Evolutionary conservation across 129 eudicot genomes (phyloP).

Genomic region (Pseudognaphalium luteoalbum): DNA sequence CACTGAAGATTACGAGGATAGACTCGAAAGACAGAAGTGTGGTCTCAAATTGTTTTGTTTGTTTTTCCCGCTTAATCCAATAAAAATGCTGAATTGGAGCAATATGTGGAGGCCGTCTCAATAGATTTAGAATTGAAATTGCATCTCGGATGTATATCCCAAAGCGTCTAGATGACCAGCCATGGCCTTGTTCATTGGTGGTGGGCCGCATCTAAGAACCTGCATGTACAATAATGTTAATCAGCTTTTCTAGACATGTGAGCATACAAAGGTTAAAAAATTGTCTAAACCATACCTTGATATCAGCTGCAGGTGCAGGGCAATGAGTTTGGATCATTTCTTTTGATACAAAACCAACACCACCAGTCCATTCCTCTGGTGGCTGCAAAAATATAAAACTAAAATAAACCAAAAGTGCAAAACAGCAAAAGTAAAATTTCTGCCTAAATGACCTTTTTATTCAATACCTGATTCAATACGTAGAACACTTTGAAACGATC

Average conservation of each 20-base stretch:
- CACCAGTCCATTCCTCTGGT: constrained; percentile 87
- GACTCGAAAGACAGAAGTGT: constrained; percentile 16
- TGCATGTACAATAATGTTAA: constrained; percentile 30
- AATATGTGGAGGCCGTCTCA: constrained; percentile 14
- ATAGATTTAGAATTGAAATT: constrained; percentile 72
- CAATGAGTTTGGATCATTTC: constrained; percentile 88
- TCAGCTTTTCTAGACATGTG: neutral
- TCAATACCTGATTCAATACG: constrained; percentile 76
- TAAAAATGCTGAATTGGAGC: constrained; percentile 17
- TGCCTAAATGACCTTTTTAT: constrained; percentile 4
- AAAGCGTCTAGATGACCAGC: constrained; percentile 92
- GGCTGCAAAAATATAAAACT: constrained; percentile 48
- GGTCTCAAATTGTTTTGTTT: constrained; percentile 22
- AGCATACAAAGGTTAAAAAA: neutral
- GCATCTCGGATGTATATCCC: constrained; percentile 84
- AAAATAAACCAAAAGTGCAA: neutral
- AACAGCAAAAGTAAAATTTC: neutral
- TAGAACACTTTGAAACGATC: constrained; percentile 66
- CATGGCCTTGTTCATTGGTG: constrained; percentile 99
- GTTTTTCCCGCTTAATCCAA: constrained; percentile 13
- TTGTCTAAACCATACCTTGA: constrained; percentile 40
- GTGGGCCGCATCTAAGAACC: constrained; percentile 96
- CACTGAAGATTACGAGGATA: neutral
- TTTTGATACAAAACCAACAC: constrained; percentile 84
- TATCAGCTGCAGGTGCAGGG: constrained; percentile 84